These are phyloP conservation scores for Pseudogymnoascus sp. DNA, from an alignment of 2,329 filamentous ascomycete genomes.

Conservation along the genomic window DNA sequence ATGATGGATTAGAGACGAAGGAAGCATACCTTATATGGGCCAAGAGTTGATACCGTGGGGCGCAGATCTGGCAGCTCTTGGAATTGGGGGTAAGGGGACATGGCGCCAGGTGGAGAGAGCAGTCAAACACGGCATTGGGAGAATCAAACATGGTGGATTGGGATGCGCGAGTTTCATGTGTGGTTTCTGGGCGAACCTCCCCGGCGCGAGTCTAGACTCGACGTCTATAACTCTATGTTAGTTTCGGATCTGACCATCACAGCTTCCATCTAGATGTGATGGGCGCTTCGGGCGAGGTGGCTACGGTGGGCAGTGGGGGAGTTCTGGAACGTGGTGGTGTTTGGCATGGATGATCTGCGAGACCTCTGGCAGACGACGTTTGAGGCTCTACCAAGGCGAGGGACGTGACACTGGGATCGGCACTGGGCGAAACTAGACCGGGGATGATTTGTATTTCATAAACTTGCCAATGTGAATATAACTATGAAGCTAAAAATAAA, in stretches of 20 bases:
- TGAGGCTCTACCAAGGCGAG: constrained; percentile 10
- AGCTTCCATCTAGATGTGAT: neutral
- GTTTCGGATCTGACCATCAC: neutral
- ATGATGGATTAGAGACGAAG: neutral
- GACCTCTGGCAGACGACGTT: neutral
- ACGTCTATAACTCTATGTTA: neutral
- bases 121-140: neutral
- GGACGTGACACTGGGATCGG: constrained; percentile 3
- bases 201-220: neutral
- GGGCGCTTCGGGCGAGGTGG: neutral
- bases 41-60: neutral
- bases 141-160: neutral
- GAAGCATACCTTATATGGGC: constrained; percentile 4
- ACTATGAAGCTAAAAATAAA: neutral
- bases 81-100: neutral
- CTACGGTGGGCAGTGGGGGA: neutral
- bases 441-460: neutral
- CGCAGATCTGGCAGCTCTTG: neutral
- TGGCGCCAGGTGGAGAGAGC: neutral
- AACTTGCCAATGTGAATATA: neutral
- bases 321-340: neutral
- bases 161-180: constrained; percentile 3
- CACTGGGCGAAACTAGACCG: neutral
- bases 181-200: neutral
- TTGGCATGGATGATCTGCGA: constrained; percentile 5